Evolutionary conservation across 164 flowering plant genomes (phyloP), one percentile per base, ranked within the genome.

Genomic region (Saururus chinensis): DNA sequence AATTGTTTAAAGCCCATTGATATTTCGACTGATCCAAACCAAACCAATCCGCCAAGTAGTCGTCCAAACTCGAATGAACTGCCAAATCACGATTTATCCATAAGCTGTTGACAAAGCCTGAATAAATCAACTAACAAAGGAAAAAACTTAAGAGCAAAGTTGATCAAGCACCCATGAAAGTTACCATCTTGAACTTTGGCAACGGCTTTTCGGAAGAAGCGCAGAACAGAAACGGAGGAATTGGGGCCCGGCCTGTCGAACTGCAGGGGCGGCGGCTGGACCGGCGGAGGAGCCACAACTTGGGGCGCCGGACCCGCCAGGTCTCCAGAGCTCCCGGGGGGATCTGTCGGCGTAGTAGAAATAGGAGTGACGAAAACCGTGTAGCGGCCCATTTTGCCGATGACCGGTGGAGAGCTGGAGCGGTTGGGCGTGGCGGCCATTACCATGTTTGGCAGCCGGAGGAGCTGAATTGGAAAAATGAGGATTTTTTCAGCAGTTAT

Each of bases 1-100:
- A 92, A 75, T 92, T 95, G 68, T 92, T 85, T 70, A 92, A 76
- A 7, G 97, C 98, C 97, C 98, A 93, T 65, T 93, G 96, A 74
- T 86, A 89, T 80, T 85, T 93, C 0, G 97, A 93, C 57, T 89
- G 92, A 73, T 89, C 76, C 74, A 93, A 77, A 25, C 98, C 97
- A 65, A 89, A 85, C 97, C 96, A 93, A 5, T 81, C 79, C 19
- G 96, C 96, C 79, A 89, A 72, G 75, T 81, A 84, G 67, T 82
- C 92, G 70, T 92, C 98, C 71, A 89, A 72, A 60, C 87, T 82
- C 48, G 95, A 84, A 82, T 89, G 97, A 7, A 84, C 98, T 89
- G 83, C 72, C 26, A 64, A 41, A 55, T 58, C 40, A 62, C 21
- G 35, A 45, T 42, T n/a, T 42, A 48, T 21, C 63, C 40, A 24